phyloP scores from a whole-genome alignment of 495 filamentous ascomycete species.

The Hypoxylon rickii region DNA sequence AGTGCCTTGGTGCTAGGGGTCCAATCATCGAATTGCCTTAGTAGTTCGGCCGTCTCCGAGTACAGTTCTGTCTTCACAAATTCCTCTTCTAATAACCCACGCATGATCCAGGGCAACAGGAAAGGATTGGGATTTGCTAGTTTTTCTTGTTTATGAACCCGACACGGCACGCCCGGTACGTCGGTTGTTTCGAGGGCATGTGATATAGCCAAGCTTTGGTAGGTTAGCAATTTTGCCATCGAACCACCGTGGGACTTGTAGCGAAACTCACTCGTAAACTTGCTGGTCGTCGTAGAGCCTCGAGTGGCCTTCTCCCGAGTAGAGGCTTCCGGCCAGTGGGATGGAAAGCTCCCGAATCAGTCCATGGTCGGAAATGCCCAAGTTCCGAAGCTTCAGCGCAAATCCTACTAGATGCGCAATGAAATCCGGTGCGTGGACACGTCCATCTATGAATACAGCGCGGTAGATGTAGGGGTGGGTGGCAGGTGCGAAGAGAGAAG shows the following conservation, averaged over 20 bases:
- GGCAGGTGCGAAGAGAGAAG: conserved; percentile 79
- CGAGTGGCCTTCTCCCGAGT: conserved; percentile 90
- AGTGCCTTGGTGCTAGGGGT: conserved; percentile 84
- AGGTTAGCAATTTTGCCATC: conserved; percentile 29
- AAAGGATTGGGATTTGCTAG: conserved; percentile 72
- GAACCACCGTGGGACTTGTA: neutral
- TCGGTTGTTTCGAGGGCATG: conserved; percentile 84
- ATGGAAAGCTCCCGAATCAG: conserved; percentile 87
- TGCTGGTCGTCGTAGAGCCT: conserved; percentile 86
- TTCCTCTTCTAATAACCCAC: conserved; percentile 90
- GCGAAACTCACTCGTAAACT: conserved; percentile 74
- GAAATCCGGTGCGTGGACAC: conserved; percentile 91
- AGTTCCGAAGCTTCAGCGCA: conserved; percentile 87
- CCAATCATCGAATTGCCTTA: conserved; percentile 93
- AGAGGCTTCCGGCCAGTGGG: conserved; percentile 88
- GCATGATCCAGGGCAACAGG: conserved; percentile 90
- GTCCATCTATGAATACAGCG: conserved; percentile 91
- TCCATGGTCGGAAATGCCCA: conserved; percentile 90
- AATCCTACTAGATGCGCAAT: conserved; percentile 92
- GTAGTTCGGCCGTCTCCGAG: conserved; percentile 75
- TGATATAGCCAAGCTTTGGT: conserved; percentile 71
- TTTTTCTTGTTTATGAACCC: conserved; percentile 53
- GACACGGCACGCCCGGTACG: conserved; percentile 53
- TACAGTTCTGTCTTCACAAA: conserved; percentile 79
- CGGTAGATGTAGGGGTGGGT: conserved; percentile 91